Base-by-base conservation (phyloP, 768 basidiomycete species). In the Lactarius pseudohatsudake region DNA sequence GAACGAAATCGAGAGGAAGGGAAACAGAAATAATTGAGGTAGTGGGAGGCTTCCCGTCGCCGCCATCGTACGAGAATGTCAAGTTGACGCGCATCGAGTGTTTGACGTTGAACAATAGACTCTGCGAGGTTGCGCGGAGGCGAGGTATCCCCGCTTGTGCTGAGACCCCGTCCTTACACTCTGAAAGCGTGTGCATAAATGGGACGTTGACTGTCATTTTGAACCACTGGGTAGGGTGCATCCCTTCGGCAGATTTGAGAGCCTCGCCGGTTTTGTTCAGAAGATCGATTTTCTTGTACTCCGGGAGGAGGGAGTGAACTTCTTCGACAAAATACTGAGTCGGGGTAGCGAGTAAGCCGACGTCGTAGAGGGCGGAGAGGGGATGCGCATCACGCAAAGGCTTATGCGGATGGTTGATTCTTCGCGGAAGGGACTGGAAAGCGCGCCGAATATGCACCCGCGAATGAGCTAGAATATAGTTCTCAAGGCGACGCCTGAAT, bases 351-450 rank as follows among this genome's bases (percentile, higher is more conserved):
- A 69, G 81, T 36, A 84, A 79, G 59, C 85, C 86, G 55, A 86
- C 68, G 26, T 81, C 77, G 65, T 82, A 82, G 34, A 91, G 74
- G 1, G 76, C 66, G n/a, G 74, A 74, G 16, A 82, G 68, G 6
- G 84, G 78, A 67, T 91, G 86, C 1, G 85, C 78, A 45, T 80
- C 74, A 16, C 79, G 82, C 28, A 94, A 79, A 1, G 87, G 84
- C 40, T 79, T 67, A 55, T 80, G 76, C 7, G 91, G 92, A 28
- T n/a, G 91, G 91, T 69, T 94, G 92, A 71, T 13, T 78, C 74
- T 54, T 74, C 67, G 10, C 41, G 3, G 84, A 77, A 22, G 89
- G 89, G 10, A 92, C 67, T 5, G 89, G 87, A 75, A 79, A 86
- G 34, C 76, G 77, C 4, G 79, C 58, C 3, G 78, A 71, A 68